Base-by-base conservation (phyloP, 1,284 basidiomycete genomes). In the Cutaneotrichosporon mucoides region DNA sequence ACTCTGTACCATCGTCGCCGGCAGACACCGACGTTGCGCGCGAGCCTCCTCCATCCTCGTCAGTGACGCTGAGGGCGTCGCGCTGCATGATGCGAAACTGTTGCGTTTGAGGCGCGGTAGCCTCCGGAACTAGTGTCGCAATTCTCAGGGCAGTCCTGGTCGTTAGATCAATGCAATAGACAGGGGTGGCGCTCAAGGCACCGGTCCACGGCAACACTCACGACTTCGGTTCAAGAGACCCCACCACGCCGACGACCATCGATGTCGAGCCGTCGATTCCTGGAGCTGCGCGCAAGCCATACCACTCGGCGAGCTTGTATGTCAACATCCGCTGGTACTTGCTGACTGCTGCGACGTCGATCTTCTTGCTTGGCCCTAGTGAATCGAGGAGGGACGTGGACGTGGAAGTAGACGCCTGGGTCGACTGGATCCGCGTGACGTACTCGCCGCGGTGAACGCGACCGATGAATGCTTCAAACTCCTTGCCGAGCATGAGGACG, bases 301-400 rank as follows among this genome's bases (percentile, higher is more conserved):
- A 76, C 75, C 75, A 76, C 55, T 75, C 73, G 15, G 75, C 75
- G 4, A 67, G 66, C 60, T 76, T 76, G 59, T 76, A 76, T 16
- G 74, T 70, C 41, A 76, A 56, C 75, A 75, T 76, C 33, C 72
- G 63, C 63, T 75, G 73, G 57, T 71, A 76, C 48, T 69, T 73
- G 59, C 69, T 73, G 24, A 64, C 62, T 0, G 68, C 59, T 0
- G 61, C 46, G 5, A 64, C 65, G 38, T 60, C 65, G 12, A 75
- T 56, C 16, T 53, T 59, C 47, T 66, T 63, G n/a, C 55, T 56
- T 5, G 66, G 60, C 5, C 64, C 66, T 15, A 72, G 57, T 8
- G 59, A 48, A 7, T 57, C 62, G 8, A 62, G 61, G 4, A 66
- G 60, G 0, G 62, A 59, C n/a, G 61, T 53, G 5, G 63, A 59